A percentile compares a stretch with the other conserved stretches of the same genome.
These are phyloP conservation scores for Arxiozyma heterogenica DNA, from an alignment of 1,139 yeast genomes.

Conservation along the genomic window DNA sequence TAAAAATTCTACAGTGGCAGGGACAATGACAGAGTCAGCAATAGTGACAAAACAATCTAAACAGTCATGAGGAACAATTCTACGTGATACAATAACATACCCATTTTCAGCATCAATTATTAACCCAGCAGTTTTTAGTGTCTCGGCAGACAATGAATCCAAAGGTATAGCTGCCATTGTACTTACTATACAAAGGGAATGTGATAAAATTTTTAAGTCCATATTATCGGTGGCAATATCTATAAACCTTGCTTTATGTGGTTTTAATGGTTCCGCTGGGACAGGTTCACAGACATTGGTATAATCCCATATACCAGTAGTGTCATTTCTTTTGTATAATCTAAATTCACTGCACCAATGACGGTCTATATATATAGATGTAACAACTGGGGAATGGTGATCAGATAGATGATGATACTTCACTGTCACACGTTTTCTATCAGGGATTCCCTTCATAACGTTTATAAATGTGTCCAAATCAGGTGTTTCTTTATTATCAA, in stretches of 20 bases:
- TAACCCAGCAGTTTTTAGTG: conserved; percentile 63
- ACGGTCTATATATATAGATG: conserved; percentile 63
- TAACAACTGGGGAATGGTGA: conserved; percentile 59
- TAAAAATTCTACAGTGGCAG: conserved; percentile 71
- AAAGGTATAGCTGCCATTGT: conserved; percentile 57
- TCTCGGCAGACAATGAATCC: conserved; percentile 62
- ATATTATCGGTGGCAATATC: conserved; percentile 56
- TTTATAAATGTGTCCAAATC: conserved; percentile 66
- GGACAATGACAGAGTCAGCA: conserved; percentile 77
- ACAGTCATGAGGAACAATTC: conserved; percentile 76
- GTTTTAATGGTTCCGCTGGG: conserved; percentile 41
- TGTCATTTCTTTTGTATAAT: conserved; percentile 68
- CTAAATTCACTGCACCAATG: conserved; percentile 76
- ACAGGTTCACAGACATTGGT: conserved; percentile 57
- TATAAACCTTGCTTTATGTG: conserved; percentile 61
- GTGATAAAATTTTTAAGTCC: conserved; percentile 46
- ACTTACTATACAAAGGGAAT: conserved; percentile 61
- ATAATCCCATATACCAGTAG: conserved; percentile 84
- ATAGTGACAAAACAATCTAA: conserved; percentile 70
- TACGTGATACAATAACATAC: conserved; percentile 68
- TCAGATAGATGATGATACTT: conserved; percentile 74
- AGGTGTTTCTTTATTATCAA: conserved; percentile 68
- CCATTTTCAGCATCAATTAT: conserved; percentile 76
- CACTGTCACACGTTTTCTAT: conserved; percentile 61
- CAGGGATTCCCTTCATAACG: conserved; percentile 72